Conservation (phyloP, 2,329 filamentous ascomycete genomes). For the Calonectria pseudoturangicola region DNA sequence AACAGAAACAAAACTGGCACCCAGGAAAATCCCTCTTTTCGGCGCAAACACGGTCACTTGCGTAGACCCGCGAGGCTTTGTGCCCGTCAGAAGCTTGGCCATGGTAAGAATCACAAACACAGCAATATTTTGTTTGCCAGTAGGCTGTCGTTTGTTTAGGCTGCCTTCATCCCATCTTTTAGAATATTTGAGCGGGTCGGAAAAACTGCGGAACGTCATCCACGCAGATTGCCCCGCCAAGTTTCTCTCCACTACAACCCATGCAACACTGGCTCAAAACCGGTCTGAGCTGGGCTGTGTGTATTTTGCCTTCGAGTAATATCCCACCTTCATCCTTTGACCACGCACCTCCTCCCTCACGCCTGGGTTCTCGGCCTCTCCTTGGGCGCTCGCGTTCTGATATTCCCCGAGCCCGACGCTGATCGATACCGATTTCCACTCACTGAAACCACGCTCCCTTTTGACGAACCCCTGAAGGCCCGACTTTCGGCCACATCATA, state of each 20-base stretch:
- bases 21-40: not conserved
- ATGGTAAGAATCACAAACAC: not conserved
- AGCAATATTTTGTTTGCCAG: conserved; percentile 3
- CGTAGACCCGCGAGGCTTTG: not conserved
- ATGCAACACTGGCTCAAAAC: conserved; percentile 46
- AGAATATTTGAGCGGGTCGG: conserved; percentile 49
- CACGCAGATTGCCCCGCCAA: conserved; percentile 59
- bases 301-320: conserved; percentile 54
- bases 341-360: conserved; percentile 43
- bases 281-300: conserved; percentile 51
- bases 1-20: not conserved
- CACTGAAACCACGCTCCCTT: conserved; percentile 37
- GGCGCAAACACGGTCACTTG: not conserved
- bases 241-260: conserved; percentile 45
- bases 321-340: conserved; percentile 52
- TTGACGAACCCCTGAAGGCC: conserved; percentile 33
- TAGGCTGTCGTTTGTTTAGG: conserved; percentile 24
- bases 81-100: too few species aligned
- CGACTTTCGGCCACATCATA: conserved; percentile 48
- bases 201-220: conserved; percentile 55
- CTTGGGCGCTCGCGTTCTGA: conserved; percentile 36
- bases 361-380: conserved; percentile 39
- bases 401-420: conserved; percentile 36
- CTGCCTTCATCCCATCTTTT: conserved; percentile 12
- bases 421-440: conserved; percentile 32